A percentile compares a stretch with the other conserved stretches of the same genome.
Conservation (phyloP, 1,284 basidiomycete species). For the Neonothopanus nambi region DNA sequence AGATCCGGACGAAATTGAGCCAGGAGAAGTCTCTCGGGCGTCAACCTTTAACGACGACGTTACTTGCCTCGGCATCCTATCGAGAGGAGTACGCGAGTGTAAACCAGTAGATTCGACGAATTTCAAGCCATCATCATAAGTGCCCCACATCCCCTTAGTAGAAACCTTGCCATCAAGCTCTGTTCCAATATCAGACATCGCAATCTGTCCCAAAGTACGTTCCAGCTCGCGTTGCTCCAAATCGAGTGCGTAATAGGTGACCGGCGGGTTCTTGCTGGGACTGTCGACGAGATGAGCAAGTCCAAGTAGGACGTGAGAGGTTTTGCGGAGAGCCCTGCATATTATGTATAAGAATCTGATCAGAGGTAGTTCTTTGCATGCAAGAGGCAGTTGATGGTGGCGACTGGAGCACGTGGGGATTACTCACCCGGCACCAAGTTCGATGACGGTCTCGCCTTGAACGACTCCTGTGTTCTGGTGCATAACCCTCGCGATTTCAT, state of each 20-base stretch:
- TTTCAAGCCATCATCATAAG: slow-evolving; percentile 81
- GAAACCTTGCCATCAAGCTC: slow-evolving; percentile 69
- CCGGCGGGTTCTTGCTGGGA: slow-evolving; percentile 42
- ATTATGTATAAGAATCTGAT: not conserved
- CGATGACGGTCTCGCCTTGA: slow-evolving; percentile 67
- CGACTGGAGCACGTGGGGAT: not conserved
- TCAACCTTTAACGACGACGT: not conserved
- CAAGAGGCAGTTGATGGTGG: slow-evolving; percentile 3
- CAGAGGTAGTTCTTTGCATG: not conserved
- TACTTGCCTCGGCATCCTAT: not conserved
- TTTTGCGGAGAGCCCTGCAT: slow-evolving; percentile 83
- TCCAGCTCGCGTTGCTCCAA: slow-evolving; percentile 86
- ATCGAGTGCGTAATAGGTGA: slow-evolving; percentile 93
- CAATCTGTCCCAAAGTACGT: slow-evolving; percentile 76
- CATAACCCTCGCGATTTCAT: slow-evolving; percentile 73
- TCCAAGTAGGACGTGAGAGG: slow-evolving; percentile 81
- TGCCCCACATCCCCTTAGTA: slow-evolving; percentile 85
- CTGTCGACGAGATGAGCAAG: slow-evolving; percentile 56
- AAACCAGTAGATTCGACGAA: slow-evolving; percentile 66
- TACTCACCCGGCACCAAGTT: slow-evolving; percentile 87
- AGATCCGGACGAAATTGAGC: slow-evolving; percentile 27
- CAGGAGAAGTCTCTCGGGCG: slow-evolving; percentile 32
- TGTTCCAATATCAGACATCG: slow-evolving; percentile 62
- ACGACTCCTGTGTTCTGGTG: slow-evolving; percentile 41
- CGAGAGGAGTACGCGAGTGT: slow-evolving; percentile 16